A percentile compares a stretch with the other conserved stretches of the same genome.
Evolutionary conservation across 495 filamentous ascomycete species (phyloP).

Genomic region (Podospora pseudoanserina): DNA sequence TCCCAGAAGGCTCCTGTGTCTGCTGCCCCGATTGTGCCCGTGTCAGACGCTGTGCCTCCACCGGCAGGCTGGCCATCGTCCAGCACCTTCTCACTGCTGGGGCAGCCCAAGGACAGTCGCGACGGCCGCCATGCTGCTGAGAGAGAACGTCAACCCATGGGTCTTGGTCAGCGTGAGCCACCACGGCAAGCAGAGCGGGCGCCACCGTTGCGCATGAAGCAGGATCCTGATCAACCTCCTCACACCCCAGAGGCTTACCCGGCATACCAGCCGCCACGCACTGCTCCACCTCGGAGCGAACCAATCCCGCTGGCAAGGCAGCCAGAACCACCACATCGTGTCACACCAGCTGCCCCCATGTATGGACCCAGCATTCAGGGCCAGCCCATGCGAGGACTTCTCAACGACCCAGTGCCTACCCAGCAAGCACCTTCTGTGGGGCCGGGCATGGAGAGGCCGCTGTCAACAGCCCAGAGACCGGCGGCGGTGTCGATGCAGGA

Average conservation of each 20-base stretch:
- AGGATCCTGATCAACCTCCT: slow-evolving; percentile 40
- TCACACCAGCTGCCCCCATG: slow-evolving; percentile 33
- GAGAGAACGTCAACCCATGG: slow-evolving; percentile 30
- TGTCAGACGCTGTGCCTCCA: slow-evolving; percentile 28
- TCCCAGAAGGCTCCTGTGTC: slow-evolving; percentile 26
- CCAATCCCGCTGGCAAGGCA: slow-evolving; percentile 39
- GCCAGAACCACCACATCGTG: slow-evolving; percentile 37
- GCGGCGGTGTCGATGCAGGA: slow-evolving; percentile 36
- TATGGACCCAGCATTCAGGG: slow-evolving; percentile 32
- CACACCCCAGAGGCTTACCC: slow-evolving; percentile 32
- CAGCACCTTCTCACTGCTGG: slow-evolving; percentile 17
- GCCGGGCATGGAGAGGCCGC: slow-evolving; percentile 24
- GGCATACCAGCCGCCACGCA: slow-evolving; percentile 26
- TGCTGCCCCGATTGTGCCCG: slow-evolving; percentile 17
- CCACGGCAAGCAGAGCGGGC: slow-evolving; percentile 28
- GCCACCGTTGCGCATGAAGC: slow-evolving; percentile 39
- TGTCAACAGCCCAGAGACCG: slow-evolving; percentile 33
- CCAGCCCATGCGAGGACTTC: slow-evolving; percentile 32
- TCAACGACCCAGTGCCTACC: slow-evolving; percentile 28
- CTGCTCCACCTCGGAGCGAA: slow-evolving; percentile 36
- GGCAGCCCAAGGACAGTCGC: slow-evolving; percentile 23
- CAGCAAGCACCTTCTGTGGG: slow-evolving; percentile 29
- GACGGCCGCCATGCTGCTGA: slow-evolving; percentile 20
- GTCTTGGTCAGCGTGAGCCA: slow-evolving; percentile 31
- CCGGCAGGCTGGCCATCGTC: slow-evolving; percentile 25